phyloP scores from a whole-genome alignment of 495 filamentous ascomycete genomes.

The Trichoderma asperelloides region DNA sequence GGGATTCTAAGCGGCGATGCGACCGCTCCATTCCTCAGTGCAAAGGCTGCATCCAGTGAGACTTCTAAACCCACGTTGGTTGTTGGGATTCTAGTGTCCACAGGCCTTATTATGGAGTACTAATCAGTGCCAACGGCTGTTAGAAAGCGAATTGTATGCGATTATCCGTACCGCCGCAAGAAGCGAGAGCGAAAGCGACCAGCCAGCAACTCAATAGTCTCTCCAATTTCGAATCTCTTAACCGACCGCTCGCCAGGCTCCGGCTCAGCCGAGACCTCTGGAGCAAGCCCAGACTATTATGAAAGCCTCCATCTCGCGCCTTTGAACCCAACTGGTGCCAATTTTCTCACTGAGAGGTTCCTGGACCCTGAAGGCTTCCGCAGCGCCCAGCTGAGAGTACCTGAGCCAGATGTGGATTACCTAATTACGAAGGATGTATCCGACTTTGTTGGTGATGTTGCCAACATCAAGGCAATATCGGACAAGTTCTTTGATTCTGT shows the following conservation, averaged over 20 bases:
- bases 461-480: constrained; percentile 23
- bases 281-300: neutral
- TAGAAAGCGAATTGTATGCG: constrained; percentile 14
- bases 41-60: constrained; percentile 31
- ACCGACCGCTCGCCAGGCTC: neutral
- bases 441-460: constrained; percentile 21
- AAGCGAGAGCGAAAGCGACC: constrained; percentile 18
- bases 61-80: too few relatives aligned
- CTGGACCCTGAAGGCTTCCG: neutral
- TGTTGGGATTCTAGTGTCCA: constrained; percentile 29
- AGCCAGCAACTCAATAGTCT: constrained; percentile 11
- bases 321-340: neutral
- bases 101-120: neutral
- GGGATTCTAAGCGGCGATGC: constrained; percentile 36
- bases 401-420: neutral
- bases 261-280: neutral
- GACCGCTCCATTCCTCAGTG: constrained; percentile 39
- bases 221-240: constrained; percentile 17
- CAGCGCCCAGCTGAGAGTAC: neutral
- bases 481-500: constrained; percentile 26
- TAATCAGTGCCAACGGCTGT: constrained; percentile 15
- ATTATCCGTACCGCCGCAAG: constrained; percentile 18
- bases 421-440: constrained; percentile 21
- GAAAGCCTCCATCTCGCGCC: constrained; percentile 1
- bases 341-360: neutral